Evolutionary conservation across 106 monocot species (phyloP).

Genomic region (Dendrobium officinale): DNA sequence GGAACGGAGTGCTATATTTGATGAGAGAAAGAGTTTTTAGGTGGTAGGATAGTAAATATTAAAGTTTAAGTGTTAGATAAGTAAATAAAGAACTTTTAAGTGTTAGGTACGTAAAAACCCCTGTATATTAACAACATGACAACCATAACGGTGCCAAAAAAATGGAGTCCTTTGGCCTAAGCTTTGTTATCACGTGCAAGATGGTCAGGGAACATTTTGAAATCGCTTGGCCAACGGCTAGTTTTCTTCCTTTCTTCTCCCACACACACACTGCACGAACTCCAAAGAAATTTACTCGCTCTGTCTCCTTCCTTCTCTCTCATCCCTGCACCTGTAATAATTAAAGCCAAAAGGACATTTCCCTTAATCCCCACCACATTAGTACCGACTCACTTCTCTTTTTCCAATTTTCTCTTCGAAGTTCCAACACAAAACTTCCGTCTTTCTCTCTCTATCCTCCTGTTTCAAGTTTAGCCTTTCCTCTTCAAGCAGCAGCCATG

Average conservation of each 20-base stretch:
- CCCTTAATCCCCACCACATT: slow-evolving; percentile 1
- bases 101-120: too few relatives aligned
- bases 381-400: neutral
- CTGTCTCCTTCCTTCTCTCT: neutral
- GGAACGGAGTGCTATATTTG: too few relatives aligned
- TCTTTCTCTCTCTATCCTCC: neutral
- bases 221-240: slow-evolving; percentile 4
- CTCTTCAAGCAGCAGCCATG: neutral
- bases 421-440: neutral
- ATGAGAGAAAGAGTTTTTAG: too few relatives aligned
- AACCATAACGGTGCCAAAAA: too few relatives aligned
- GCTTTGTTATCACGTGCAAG: too few relatives aligned
- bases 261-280: neutral
- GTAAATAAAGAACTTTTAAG: too few relatives aligned
- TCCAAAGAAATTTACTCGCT: neutral
- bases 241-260: neutral
- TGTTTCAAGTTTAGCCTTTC: neutral
- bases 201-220: neutral
- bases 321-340: neutral
- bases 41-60: too few relatives aligned
- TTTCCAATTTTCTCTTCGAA: neutral
- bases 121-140: too few relatives aligned
- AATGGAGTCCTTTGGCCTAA: too few relatives aligned
- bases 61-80: too few relatives aligned
- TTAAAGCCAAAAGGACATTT: slow-evolving; percentile 1